Evolutionary conservation across 306 rosid genomes (phyloP).

Genomic region (Medicago truncatula): MtrunA17r5.0-ANR NC_053046.1:397001-397500

Average conservation of each 20-base stretch:
- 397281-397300: background rate
- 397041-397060: background rate
- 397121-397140: background rate
- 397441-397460: background rate
- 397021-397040: background rate
- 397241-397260: background rate
- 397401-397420: background rate
- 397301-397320: background rate
- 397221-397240: background rate
- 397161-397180: background rate
- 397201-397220: background rate
- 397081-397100: background rate
- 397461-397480: background rate
- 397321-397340: background rate
- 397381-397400: background rate
- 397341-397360: background rate
- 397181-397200: background rate
- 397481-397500: slow-evolving; percentile 7
- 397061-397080: background rate
- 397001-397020: background rate
- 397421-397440: background rate
- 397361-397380: background rate
- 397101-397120: background rate
- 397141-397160: background rate
- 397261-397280: background rate